Evolutionary conservation across 441 rosid genomes (phyloP).

Genomic region (Omphalea diandra): DNA sequence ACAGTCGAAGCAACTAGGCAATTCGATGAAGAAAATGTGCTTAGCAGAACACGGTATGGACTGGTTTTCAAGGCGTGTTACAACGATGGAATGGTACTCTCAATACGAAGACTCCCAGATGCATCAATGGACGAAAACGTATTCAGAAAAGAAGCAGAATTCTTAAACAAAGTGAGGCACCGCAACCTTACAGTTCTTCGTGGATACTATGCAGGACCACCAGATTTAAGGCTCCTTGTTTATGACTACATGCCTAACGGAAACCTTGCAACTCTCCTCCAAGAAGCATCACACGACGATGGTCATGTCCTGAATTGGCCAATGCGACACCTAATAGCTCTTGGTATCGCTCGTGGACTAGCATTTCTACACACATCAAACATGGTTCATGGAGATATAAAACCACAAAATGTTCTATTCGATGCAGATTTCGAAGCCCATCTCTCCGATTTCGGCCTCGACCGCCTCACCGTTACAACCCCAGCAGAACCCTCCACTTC

Average conservation of each 20-base stretch:
- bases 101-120: conserved; percentile 71
- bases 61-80: conserved; percentile 83
- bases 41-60: conserved; percentile 78
- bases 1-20: conserved; percentile 87
- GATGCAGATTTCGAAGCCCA: conserved; percentile 72
- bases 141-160: conserved; percentile 86
- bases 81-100: conserved; percentile 91
- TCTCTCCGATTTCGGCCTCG: conserved; percentile 84
- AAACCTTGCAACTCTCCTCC: conserved; percentile 86
- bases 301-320: conserved; percentile 99
- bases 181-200: conserved; percentile 84
- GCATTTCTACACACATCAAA: conserved; percentile 83
- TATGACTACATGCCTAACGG: conserved; percentile 99
- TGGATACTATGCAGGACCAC: conserved; percentile 85
- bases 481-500: conserved; percentile 81
- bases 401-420: conserved; percentile 83
- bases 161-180: conserved; percentile 80
- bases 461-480: conserved; percentile 47
- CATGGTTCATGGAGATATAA: conserved; percentile 82
- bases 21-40: conserved; percentile 92
- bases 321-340: conserved; percentile 96
- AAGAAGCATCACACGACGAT: conserved; percentile 96
- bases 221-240: conserved; percentile 76
- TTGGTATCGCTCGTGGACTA: conserved; percentile 87
- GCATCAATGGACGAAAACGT: conserved; percentile 68